Percentiles rank a stretch among this genome's conserved stretches.
phyloP scores from a whole-genome alignment of 2,329 filamentous ascomycete species.

The Bertia moriformis region DNA sequence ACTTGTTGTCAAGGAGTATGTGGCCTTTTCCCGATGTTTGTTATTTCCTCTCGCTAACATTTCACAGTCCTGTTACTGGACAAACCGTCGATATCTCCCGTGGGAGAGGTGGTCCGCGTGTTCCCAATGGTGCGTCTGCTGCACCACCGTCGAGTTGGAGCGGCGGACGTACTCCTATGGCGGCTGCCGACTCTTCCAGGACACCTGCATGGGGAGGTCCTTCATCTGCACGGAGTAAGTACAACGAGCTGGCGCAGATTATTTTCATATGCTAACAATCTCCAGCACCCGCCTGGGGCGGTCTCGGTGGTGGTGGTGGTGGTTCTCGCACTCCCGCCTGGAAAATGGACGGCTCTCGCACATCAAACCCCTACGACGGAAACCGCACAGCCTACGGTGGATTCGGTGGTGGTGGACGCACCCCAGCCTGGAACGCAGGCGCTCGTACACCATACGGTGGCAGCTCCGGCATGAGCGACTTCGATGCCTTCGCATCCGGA shows the following conservation, averaged over 20 bases:
- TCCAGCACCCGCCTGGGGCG: conserved; percentile 36
- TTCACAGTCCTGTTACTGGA: conserved; percentile 22
- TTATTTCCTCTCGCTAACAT: conserved; percentile 52
- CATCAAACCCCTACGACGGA: conserved; percentile 58
- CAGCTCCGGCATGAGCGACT: conserved; percentile 17
- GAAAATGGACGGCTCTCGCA: conserved; percentile 47
- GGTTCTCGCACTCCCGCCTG: conserved; percentile 58
- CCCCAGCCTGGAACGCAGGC: conserved; percentile 66
- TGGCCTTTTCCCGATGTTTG: conserved; percentile 64
- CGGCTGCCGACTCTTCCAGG: conserved; percentile 37
- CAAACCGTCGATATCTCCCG: conserved; percentile 27
- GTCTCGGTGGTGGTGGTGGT: conserved; percentile 37
- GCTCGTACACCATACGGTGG: conserved; percentile 43
- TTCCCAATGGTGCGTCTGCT: conserved; percentile 14
- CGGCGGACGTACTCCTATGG: conserved; percentile 55
- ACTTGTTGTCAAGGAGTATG: conserved; percentile 80
- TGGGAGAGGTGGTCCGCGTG: conserved; percentile 26
- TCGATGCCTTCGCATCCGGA: conserved; percentile 48
- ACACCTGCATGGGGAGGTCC: conserved; percentile 59
- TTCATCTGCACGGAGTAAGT: conserved; percentile 41
- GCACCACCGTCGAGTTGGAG: conserved; percentile 32
- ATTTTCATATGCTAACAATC: conserved; percentile 13
- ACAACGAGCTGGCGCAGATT: too few relatives aligned
- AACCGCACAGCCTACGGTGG: conserved; percentile 63
- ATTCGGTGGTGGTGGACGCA: conserved; percentile 29